Evolutionary conservation across 164 flowering plant genomes (phyloP).

Genomic region (Santalum album): DNA sequence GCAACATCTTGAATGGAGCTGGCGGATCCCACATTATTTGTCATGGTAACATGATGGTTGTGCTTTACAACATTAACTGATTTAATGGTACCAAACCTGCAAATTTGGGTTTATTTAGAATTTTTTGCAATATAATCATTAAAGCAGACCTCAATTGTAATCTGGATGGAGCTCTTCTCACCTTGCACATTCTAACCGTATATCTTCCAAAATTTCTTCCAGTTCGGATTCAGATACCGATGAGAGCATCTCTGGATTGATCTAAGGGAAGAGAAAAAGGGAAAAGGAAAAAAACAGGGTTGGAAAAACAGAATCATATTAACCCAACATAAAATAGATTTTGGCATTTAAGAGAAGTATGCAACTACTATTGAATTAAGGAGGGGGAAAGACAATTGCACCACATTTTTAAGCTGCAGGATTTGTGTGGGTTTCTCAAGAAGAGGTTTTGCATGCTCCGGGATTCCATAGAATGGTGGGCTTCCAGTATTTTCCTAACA

Average conservation of each 20-base stretch:
- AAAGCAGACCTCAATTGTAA: neutral
- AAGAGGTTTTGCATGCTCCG: slow-evolving; percentile 78
- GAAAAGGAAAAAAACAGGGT: slow-evolving; percentile 1
- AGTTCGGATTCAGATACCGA: slow-evolving; percentile 47
- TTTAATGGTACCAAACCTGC: slow-evolving; percentile 87
- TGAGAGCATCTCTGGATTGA: slow-evolving; percentile 40
- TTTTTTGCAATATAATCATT: neutral
- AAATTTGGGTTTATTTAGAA: slow-evolving; percentile 6
- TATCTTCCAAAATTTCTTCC: slow-evolving; percentile 78
- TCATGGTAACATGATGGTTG: slow-evolving; percentile 1
- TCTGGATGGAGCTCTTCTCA: slow-evolving; percentile 7
- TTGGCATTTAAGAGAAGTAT: too few relatives aligned
- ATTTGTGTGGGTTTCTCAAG: slow-evolving; percentile 68
- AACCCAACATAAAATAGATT: neutral
- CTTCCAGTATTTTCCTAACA: slow-evolving; percentile 45
- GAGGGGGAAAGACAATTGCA: slow-evolving; percentile 22
- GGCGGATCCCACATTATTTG: slow-evolving; percentile 7
- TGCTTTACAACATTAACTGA: slow-evolving; percentile 49
- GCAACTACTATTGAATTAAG: neutral
- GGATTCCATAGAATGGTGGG: slow-evolving; percentile 49
- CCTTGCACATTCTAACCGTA: slow-evolving; percentile 90
- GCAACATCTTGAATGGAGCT: slow-evolving; percentile 6
- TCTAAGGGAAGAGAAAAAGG: slow-evolving; percentile 22
- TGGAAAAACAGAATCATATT: neutral
- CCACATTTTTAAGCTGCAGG: slow-evolving; percentile 78